Evolutionary conservation across 768 basidiomycete species (phyloP).

Genomic region (Boletus reticuloceps): DNA sequence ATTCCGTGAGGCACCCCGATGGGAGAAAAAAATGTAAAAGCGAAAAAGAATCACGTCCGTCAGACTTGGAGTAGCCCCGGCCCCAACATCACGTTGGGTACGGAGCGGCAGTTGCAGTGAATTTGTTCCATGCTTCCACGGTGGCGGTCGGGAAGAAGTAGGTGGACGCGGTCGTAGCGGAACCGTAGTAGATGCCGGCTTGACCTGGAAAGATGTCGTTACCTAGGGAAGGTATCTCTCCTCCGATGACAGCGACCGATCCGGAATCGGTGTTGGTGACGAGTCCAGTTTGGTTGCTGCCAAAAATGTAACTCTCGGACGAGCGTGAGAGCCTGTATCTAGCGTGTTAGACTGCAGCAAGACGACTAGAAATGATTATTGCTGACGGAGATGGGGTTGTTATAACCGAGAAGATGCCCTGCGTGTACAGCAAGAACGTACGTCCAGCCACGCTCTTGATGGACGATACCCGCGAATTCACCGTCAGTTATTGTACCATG

Average conservation of each 20-base stretch:
- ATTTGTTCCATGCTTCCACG: slow-evolving; percentile 53
- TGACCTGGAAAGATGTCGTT: slow-evolving; percentile 51
- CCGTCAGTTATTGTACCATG: slow-evolving; percentile 62
- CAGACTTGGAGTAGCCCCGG: no score
- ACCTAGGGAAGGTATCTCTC: slow-evolving; percentile 46
- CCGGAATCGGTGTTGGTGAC: slow-evolving; percentile 35
- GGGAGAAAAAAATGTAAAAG: neutral
- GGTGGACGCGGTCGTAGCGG: slow-evolving; percentile 47
- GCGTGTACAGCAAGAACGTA: slow-evolving; percentile 39
- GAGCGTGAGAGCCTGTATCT: slow-evolving; percentile 56
- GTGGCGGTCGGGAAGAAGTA: slow-evolving; percentile 56
- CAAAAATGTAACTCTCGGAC: slow-evolving; percentile 66
- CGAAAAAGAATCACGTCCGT: no score
- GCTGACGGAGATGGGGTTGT: slow-evolving; percentile 46
- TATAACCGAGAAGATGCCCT: slow-evolving; percentile 40
- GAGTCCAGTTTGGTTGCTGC: slow-evolving; percentile 56
- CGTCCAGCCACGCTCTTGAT: slow-evolving; percentile 67
- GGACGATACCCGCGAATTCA: slow-evolving; percentile 63
- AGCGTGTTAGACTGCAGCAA: neutral
- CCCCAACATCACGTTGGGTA: neutral
- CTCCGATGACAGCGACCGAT: slow-evolving; percentile 41
- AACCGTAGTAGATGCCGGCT: slow-evolving; percentile 55
- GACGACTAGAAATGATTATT: neutral
- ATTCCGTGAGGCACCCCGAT: neutral
- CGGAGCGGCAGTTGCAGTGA: slow-evolving; percentile 40